Conservation (phyloP, 2,329 filamentous ascomycete genomes). For the Phialophora tarda region DNA sequence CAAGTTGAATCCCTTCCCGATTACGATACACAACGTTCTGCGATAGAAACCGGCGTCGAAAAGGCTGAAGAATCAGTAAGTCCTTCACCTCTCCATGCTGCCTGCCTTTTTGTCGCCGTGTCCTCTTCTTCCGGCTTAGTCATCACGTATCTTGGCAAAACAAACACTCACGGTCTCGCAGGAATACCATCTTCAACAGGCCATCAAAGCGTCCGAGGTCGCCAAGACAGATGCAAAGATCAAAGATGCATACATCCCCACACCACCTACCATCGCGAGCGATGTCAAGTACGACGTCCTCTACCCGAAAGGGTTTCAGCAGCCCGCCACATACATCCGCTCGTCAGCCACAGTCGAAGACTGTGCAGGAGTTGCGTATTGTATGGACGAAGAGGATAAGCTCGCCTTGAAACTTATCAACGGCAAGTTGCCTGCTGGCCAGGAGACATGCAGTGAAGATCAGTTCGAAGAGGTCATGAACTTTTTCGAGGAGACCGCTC, state of each 20-base stretch:
- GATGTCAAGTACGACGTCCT: slow-evolving; percentile 84
- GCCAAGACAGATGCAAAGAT: slow-evolving; percentile 63
- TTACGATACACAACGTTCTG: slow-evolving; percentile 80
- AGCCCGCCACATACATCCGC: slow-evolving; percentile 92
- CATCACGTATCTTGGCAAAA: slow-evolving; percentile 25
- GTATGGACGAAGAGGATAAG: slow-evolving; percentile 91
- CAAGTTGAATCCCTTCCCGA: slow-evolving; percentile 88
- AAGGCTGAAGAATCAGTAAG: slow-evolving; percentile 96
- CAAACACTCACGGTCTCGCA: slow-evolving; percentile 48
- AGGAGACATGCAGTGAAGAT: slow-evolving; percentile 76
- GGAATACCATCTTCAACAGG: slow-evolving; percentile 95
- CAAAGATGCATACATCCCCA: slow-evolving; percentile 69
- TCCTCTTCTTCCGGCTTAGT: slow-evolving; percentile 34
- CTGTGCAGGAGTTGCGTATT: slow-evolving; percentile 86
- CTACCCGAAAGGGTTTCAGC: slow-evolving; percentile 78
- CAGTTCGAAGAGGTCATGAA: slow-evolving; percentile 94
- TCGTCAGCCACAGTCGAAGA: slow-evolving; percentile 99
- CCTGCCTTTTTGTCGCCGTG: slow-evolving; percentile 25
- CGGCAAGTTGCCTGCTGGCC: slow-evolving; percentile 67
- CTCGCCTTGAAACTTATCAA: slow-evolving; percentile 84
- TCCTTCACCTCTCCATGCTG: slow-evolving; percentile 43
- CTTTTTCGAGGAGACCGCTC: slow-evolving; percentile 87
- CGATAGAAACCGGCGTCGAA: slow-evolving; percentile 94
- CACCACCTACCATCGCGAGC: slow-evolving; percentile 67
- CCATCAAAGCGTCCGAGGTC: slow-evolving; percentile 67